phyloP scores from a whole-genome alignment of 768 basidiomycete genomes.

The Boletus reticulatus region DNA sequence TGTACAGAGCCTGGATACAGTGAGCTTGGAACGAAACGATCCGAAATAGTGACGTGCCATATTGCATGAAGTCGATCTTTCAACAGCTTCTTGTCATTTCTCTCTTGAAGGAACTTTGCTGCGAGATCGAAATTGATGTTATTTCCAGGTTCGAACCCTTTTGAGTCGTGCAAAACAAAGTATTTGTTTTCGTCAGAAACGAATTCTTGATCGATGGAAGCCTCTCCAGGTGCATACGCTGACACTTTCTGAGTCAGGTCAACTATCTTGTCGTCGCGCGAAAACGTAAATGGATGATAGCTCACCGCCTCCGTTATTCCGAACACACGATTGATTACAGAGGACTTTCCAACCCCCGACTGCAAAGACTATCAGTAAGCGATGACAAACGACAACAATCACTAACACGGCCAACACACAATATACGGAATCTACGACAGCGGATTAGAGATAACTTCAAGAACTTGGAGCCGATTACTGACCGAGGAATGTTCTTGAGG shows the following conservation, averaged over 20 bases:
- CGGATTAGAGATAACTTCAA: no score
- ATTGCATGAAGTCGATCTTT: conserved; percentile 4
- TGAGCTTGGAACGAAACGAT: neutral
- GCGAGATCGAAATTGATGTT: neutral
- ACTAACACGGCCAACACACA: no score
- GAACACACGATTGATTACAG: neutral
- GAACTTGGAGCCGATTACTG: no score
- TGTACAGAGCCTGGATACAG: conserved; percentile 2
- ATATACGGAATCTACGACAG: no score
- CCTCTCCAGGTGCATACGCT: neutral
- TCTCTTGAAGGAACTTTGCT: neutral
- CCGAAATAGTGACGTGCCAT: neutral
- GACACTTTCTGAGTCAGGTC: neutral
- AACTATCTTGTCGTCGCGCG: no score
- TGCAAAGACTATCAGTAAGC: neutral
- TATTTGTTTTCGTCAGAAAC: conserved; percentile 4
- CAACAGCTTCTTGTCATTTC: neutral
- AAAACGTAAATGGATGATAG: no score
- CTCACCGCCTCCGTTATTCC: neutral
- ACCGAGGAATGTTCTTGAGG: no score
- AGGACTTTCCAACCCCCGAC: neutral
- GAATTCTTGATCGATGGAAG: conserved; percentile 3
- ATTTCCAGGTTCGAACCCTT: conserved; percentile 4
- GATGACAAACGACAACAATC: no score
- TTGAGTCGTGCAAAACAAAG: conserved; percentile 6